Evolutionary conservation across 805 yeast genomes (phyloP), one percentile per base, ranked within the genome.

Genomic region (Barnettozyma pratensis): DNA sequence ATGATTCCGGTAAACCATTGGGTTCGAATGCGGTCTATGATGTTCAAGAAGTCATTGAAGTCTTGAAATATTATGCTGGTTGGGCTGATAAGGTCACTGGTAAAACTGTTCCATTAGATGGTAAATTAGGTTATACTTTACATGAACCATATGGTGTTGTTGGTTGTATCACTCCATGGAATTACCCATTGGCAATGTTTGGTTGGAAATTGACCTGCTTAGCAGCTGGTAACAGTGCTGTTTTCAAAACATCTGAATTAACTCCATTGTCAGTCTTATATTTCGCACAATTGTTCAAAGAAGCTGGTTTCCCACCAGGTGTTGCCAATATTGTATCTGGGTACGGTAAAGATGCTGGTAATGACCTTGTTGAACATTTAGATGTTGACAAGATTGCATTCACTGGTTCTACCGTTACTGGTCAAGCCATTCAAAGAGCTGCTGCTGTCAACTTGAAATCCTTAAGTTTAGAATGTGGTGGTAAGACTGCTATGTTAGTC

Each of bases 21-120:
- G 63, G 66, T 27, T 63, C 72, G 36, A 79, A 80, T 63, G 79
- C 86, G 28, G 67, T 73, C 35, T 75, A 67, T 50, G 95, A 87
- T 60, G 75, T 87, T 39, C 73, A 71, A 19, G 82, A 78, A 50
- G 69, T 80, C 37, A 74, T 79, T 37, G 77, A 71, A 52, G 77
- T 77, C 36, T 72, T 82, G 67, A 76, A 77, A 56, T 83, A 82
- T 62, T 77, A 79, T 59, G 89, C 88, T 39, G 92, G 94, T 27
- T 80, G 82, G 76, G 85, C 89, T 45, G 87, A 85, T 65, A 80
- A 83, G 67, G 71, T 81, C 47, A 70, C 70, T 48, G 95, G 95
- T 14, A 72, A 76, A 50, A 75, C 85, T 12, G 74, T 83, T 52
- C 83, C 83, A 58, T 77, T 81, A 8, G 80, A 76, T 38, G 71